Conservation (phyloP, 495 filamentous ascomycete species). For the Terfezia boudieri region DNA sequence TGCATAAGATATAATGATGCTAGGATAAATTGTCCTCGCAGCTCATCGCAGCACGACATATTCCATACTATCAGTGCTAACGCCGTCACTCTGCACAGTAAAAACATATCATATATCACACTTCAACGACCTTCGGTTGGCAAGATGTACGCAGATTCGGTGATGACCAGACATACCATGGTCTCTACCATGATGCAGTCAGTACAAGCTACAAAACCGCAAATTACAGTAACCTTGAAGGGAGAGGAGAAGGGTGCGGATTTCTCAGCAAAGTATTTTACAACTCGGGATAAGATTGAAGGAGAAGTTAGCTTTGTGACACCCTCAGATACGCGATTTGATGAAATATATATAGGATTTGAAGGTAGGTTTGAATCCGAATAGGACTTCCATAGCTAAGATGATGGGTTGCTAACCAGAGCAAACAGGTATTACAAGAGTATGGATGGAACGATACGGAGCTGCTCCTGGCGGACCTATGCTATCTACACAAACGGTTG, state of each 20-base stretch:
- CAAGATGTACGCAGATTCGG: slow-evolving; percentile 7
- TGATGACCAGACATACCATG: slow-evolving; percentile 11
- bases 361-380: slow-evolving; percentile 31
- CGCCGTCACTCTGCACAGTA: no score
- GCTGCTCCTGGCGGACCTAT: slow-evolving; percentile 24
- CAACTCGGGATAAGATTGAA: slow-evolving; percentile 12
- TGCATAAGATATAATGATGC: no score
- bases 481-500: slow-evolving; percentile 24
- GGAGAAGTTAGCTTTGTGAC: slow-evolving; percentile 27
- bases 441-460: slow-evolving; percentile 19
- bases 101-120: no score
- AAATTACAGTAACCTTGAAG: slow-evolving; percentile 7
- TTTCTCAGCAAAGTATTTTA: slow-evolving; percentile 7
- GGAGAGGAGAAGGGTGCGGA: background rate
- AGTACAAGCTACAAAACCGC: slow-evolving; percentile 5
- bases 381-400: slow-evolving; percentile 19
- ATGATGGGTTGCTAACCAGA: background rate
- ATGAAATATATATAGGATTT: slow-evolving; percentile 58
- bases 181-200: slow-evolving; percentile 9
- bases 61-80: no score
- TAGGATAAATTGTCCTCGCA: no score
- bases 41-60: no score
- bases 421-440: slow-evolving; percentile 9
- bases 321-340: slow-evolving; percentile 48
- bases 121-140: background rate